These are phyloP conservation scores for Chenopodium berlandieri DNA, from an alignment of 148 eudicot genomes.

Conservation along the genomic window DNA sequence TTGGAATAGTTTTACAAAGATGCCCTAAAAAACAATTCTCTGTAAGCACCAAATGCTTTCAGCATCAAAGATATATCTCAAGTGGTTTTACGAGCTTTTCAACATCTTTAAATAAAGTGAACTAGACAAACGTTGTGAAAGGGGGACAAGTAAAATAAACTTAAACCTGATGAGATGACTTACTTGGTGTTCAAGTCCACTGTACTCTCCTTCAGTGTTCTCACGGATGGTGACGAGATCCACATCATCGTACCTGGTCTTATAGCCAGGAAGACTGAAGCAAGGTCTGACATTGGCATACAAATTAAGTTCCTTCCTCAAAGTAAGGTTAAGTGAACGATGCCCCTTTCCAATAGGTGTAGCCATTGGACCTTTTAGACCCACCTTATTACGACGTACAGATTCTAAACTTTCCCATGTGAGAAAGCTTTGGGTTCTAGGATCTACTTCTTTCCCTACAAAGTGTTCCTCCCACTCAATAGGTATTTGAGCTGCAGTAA, in stretches of 20 bases:
- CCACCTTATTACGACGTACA: conserved; percentile 75
- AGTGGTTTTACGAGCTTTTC: not conserved
- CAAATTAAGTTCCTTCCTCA: conserved; percentile 91
- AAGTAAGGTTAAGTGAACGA: conserved; percentile 91
- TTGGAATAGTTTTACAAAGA: not conserved
- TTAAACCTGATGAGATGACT: conserved; percentile 17
- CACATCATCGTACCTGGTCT: conserved; percentile 91
- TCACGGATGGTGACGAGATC: conserved; percentile 94
- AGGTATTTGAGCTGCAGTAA: conserved; percentile 74
- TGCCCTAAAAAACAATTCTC: not conserved
- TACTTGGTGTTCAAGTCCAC: conserved; percentile 99
- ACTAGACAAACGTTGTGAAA: not conserved
- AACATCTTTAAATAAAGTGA: not conserved
- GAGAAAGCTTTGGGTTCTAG: conserved; percentile 89
- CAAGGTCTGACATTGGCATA: conserved; percentile 99
- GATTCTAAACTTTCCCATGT: conserved; percentile 98
- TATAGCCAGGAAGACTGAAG: conserved; percentile 96
- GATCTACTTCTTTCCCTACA: conserved; percentile 83
- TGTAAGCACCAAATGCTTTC: not conserved
- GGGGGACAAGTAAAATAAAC: not conserved
- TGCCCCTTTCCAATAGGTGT: conserved; percentile 99
- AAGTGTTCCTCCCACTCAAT: conserved; percentile 97
- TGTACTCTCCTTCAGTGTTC: conserved; percentile 98
- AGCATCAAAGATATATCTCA: not conserved
- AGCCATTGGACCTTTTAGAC: conserved; percentile 98